Base-by-base conservation (phyloP, 164 flowering plant genomes). In the Piper longum region DNA sequence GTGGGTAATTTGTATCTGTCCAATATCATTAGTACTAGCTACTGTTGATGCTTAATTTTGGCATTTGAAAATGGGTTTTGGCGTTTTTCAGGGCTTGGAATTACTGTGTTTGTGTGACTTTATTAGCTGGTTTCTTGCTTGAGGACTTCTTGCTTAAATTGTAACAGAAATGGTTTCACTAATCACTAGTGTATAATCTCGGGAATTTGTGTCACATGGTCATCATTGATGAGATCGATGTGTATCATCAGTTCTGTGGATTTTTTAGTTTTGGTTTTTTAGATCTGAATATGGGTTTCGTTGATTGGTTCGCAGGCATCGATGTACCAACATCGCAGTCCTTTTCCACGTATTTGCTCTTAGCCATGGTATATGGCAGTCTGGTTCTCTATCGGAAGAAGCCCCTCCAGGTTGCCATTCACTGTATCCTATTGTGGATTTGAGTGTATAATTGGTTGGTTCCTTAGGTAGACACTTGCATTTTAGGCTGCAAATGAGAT, bases 271-370 rank as follows among this genome's bases (percentile, higher is more conserved):
- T 48, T 26, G 36, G 52, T 9, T 8, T 48, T 12, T 48, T 12
- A 48, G 14, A 48, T 48, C 7, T 48, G 52, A 14, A 6, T 2
- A 0, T 48, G 52, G 52, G 52, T 48, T 48, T 48, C 11, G 12
- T 4, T 60, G 62, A 26, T 26, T 26, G 36, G 36, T 26, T 41
- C 62, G 14, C 54, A 92, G 95, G 96, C 66, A 83, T 92, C 54
- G 79, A 87, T 76, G 98, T 93, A 6, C 98, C 96, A 58, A 89
- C 96, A 39, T 87, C 96, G 8, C 98, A 92, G 74, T 92, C 97
- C 18, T 83, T 92, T 68, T 64, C 81, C 3, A 89, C 88, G 71
- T 89, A 92, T 63, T 81, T 89, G 64, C 71, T 92, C n/a, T 70
- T 92, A 83, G 97, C 91, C 3, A 57, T 86, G 44, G 77, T 88